A percentile compares a stretch with the other conserved stretches of the same genome.
These are phyloP conservation scores for Penicillium atrosanguineum DNA, from an alignment of 495 filamentous ascomycete genomes.

Conservation along the genomic window DNA sequence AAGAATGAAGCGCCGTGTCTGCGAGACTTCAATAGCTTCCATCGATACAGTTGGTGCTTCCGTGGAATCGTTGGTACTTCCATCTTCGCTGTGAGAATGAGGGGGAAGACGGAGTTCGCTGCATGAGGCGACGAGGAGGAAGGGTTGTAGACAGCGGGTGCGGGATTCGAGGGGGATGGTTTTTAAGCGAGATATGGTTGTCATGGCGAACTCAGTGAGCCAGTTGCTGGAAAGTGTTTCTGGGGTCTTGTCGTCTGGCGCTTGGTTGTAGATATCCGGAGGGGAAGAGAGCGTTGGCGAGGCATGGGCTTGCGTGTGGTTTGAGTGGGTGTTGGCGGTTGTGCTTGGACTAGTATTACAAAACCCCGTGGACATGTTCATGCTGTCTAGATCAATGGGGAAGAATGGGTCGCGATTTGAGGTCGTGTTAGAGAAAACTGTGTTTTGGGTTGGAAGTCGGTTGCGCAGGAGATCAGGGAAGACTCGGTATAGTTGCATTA, in stretches of 20 bases:
- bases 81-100: background rate
- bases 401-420: conserved; percentile 27
- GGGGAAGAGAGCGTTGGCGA: conserved; percentile 1
- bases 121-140: conserved; percentile 50
- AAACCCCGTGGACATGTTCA: conserved; percentile 23
- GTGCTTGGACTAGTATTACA: conserved; percentile 1
- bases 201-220: conserved; percentile 53
- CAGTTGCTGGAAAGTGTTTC: conserved; percentile 38
- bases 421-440: conserved; percentile 6
- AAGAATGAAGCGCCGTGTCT: conserved; percentile 45
- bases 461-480: conserved; percentile 51
- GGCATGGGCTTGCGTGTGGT: background rate
- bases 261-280: conserved; percentile 6
- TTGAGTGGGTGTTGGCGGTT: conserved; percentile 2
- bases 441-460: conserved; percentile 32
- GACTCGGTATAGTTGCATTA: conserved; percentile 54
- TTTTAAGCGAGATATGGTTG: conserved; percentile 50
- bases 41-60: conserved; percentile 36
- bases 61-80: conserved; percentile 2
- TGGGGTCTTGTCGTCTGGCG: background rate
- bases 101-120: conserved; percentile 45
- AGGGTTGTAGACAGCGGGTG: conserved; percentile 54
- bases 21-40: conserved; percentile 47
- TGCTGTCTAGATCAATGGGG: conserved; percentile 28
- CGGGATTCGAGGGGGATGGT: conserved; percentile 52